phyloP scores from a whole-genome alignment of 106 monocot species.

The Vanilla planifolia region DNA sequence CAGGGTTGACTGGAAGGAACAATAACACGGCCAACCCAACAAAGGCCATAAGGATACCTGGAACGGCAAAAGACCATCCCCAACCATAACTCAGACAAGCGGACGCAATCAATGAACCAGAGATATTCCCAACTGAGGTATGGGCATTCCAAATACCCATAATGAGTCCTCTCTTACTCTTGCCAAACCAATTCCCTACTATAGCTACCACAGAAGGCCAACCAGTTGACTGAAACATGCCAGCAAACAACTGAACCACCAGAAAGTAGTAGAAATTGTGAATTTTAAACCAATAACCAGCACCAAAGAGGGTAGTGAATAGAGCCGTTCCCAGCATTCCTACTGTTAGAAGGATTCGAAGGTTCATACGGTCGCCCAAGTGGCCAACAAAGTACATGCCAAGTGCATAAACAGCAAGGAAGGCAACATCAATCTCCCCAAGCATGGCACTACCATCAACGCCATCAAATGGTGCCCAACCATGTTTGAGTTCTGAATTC shows the following conservation, averaged over 20 bases:
- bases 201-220: slow-evolving; percentile 94
- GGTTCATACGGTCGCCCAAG: slow-evolving; percentile 74
- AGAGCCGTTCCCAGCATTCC: slow-evolving; percentile 85
- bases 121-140: slow-evolving; percentile 83
- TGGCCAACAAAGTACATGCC: slow-evolving; percentile 96
- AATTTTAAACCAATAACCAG: slow-evolving; percentile 79
- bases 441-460: slow-evolving; percentile 61
- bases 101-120: slow-evolving; percentile 77
- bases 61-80: slow-evolving; percentile 89
- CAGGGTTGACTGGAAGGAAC: slow-evolving; percentile 78
- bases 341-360: slow-evolving; percentile 58
- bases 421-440: slow-evolving; percentile 83
- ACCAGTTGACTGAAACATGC: slow-evolving; percentile 78
- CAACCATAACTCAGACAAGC: slow-evolving; percentile 70
- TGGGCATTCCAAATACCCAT: slow-evolving; percentile 99
- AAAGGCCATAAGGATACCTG: slow-evolving; percentile 53
- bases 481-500: slow-evolving; percentile 11
- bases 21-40: slow-evolving; percentile 63
- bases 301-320: slow-evolving; percentile 78
- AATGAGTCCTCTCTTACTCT: slow-evolving; percentile 90
- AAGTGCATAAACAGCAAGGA: slow-evolving; percentile 68
- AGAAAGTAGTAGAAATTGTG: slow-evolving; percentile 81
- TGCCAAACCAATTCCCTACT: slow-evolving; percentile 90
- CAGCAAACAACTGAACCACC: slow-evolving; percentile 68
- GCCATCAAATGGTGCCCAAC: slow-evolving; percentile 84